Conservation (phyloP, 106 monocot species). For the Posidonia australis region DNA sequence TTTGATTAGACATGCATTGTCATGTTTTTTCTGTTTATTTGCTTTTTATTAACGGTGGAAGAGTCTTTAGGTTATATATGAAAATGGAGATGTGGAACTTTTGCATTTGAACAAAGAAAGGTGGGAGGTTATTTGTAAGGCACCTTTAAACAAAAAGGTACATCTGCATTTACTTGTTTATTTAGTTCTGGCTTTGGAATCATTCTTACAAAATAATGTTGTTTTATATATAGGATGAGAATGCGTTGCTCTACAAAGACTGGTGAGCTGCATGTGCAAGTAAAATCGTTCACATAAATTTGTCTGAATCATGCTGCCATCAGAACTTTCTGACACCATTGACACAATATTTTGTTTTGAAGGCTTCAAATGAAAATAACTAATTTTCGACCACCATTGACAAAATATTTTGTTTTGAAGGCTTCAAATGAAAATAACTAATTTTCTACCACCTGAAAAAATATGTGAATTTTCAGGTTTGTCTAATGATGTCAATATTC, state of each 20-base stretch:
- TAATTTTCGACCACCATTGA: neutral
- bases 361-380: neutral
- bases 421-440: neutral
- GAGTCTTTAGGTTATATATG: constrained; percentile 26
- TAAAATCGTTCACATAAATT: neutral
- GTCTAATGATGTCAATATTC: neutral
- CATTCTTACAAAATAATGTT: neutral
- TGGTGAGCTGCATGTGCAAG: constrained; percentile 6
- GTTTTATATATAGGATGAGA: constrained; percentile 6
- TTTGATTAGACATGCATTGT: neutral
- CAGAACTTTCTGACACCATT: neutral
- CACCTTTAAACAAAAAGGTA: constrained; percentile 26
- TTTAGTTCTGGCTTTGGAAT: neutral
- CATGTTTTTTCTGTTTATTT: neutral
- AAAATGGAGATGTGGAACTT: constrained; percentile 34
- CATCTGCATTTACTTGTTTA: neutral
- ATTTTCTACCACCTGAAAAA: neutral
- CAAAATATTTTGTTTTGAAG: neutral
- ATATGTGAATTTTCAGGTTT: neutral
- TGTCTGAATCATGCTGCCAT: neutral
- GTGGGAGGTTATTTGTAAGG: constrained; percentile 28
- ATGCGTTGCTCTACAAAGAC: neutral
- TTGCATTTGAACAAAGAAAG: constrained; percentile 34
- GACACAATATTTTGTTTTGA: neutral
- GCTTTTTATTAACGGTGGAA: neutral